A percentile compares a stretch with the other conserved stretches of the same genome.
phyloP scores from a whole-genome alignment of 768 basidiomycete species.

The Pseudohyphozyma bogoriensis region DNA sequence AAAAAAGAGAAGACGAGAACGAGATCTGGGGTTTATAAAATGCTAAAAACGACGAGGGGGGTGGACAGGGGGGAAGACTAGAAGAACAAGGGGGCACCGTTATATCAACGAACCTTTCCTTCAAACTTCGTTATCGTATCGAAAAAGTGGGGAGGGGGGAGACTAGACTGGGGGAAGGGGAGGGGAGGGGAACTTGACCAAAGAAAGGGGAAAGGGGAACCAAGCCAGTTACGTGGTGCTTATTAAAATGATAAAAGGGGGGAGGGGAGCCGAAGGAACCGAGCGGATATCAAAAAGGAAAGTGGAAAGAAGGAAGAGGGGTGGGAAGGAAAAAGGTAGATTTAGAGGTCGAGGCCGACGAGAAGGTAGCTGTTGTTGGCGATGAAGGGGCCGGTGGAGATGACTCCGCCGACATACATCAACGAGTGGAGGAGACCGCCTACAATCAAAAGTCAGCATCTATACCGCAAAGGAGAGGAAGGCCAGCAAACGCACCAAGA shows the following conservation, averaged over 20 bases:
- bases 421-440: slow-evolving; percentile 69
- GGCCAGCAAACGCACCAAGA: slow-evolving; percentile 40
- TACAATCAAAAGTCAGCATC: background rate
- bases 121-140: too few relatives aligned
- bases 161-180: too few relatives aligned
- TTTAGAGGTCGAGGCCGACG: slow-evolving; percentile 64
- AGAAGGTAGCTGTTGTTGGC: slow-evolving; percentile 68
- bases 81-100: too few relatives aligned
- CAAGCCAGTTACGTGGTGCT: background rate
- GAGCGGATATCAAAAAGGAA: background rate
- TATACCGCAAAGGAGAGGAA: background rate
- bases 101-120: too few relatives aligned
- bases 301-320: background rate
- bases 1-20: too few relatives aligned
- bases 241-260: background rate
- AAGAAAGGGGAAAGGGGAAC: too few relatives aligned
- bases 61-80: too few relatives aligned
- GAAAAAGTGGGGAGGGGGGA: too few relatives aligned
- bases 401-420: slow-evolving; percentile 81
- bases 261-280: background rate
- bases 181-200: too few relatives aligned
- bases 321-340: background rate
- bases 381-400: slow-evolving; percentile 67
- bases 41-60: too few relatives aligned
- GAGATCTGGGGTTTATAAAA: too few relatives aligned